Conservation (phyloP, 169 alveolate genomes). For the Plasmodium ovale region DNA sequence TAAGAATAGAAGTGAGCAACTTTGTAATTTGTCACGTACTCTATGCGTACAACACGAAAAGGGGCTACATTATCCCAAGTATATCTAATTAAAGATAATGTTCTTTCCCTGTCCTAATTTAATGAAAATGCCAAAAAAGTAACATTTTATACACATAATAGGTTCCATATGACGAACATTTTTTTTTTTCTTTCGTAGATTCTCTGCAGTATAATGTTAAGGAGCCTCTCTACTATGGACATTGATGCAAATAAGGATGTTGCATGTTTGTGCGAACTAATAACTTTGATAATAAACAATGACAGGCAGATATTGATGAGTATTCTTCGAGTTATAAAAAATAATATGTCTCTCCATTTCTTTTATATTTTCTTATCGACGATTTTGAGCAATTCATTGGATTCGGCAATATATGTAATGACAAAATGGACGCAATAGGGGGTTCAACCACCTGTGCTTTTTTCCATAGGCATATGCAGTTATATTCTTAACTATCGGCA, state of each 20-base stretch:
- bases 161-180: neutral
- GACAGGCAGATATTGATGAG: constrained; percentile 34
- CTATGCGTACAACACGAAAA: no score
- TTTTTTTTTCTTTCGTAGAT: constrained; percentile 20
- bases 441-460: neutral
- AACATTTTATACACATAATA: neutral
- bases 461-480: neutral
- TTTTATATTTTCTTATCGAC: constrained; percentile 63
- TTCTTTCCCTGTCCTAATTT: no score
- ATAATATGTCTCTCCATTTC: constrained; percentile 43
- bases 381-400: constrained; percentile 6
- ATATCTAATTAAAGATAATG: no score
- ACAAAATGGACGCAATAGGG: neutral
- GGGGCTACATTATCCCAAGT: no score
- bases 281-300: constrained; percentile 47
- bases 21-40: neutral
- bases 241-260: constrained; percentile 22
- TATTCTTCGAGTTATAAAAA: constrained; percentile 36
- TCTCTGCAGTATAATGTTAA: constrained; percentile 54
- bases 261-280: constrained; percentile 59
- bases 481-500: no score
- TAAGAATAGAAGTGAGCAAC: neutral
- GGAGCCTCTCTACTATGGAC: constrained; percentile 35
- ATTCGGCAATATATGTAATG: constrained; percentile 31
- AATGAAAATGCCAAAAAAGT: neutral